phyloP scores from a whole-genome alignment of 805 yeast genomes.

The Wickerhamiella kurtzmanii region DNA sequence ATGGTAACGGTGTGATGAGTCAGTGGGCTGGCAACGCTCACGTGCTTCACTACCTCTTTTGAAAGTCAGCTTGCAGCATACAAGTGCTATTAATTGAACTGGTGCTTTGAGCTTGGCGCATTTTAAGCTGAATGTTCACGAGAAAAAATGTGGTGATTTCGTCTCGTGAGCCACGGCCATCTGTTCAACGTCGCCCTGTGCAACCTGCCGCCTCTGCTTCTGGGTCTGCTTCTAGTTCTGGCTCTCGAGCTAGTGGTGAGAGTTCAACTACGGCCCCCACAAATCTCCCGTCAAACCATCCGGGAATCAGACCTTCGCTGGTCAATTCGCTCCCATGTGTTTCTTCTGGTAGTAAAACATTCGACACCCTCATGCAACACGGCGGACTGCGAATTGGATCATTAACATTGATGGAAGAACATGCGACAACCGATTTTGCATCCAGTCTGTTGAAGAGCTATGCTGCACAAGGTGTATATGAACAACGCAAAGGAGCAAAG shows the following conservation, averaged over 20 bases:
- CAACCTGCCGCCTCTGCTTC: no score
- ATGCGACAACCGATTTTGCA: slow-evolving; percentile 78
- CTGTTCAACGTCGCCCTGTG: no score
- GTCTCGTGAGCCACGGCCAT: background rate
- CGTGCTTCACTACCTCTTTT: no score
- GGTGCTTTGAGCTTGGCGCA: no score
- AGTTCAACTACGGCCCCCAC: background rate
- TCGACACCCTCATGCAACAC: slow-evolving; percentile 65
- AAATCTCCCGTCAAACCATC: slow-evolving; percentile 25
- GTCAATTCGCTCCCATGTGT: slow-evolving; percentile 60
- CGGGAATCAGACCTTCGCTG: slow-evolving; percentile 64
- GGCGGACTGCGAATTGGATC: slow-evolving; percentile 76
- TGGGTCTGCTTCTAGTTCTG: no score
- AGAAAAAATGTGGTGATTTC: slow-evolving; percentile 7
- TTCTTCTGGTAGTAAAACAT: slow-evolving; percentile 66
- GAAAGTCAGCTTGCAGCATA: no score
- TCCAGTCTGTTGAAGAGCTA: slow-evolving; percentile 54
- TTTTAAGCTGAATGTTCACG: slow-evolving; percentile 11
- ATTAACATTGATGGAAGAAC: slow-evolving; percentile 61
- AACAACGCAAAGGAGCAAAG: slow-evolving; percentile 39
- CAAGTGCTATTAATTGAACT: no score
- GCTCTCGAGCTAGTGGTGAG: background rate
- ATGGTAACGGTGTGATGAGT: no score
- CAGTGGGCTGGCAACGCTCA: no score
- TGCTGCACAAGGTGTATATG: slow-evolving; percentile 56